Evolutionary conservation across 179 eudicot species (phyloP).

Genomic region (Beta lomatogona): DNA sequence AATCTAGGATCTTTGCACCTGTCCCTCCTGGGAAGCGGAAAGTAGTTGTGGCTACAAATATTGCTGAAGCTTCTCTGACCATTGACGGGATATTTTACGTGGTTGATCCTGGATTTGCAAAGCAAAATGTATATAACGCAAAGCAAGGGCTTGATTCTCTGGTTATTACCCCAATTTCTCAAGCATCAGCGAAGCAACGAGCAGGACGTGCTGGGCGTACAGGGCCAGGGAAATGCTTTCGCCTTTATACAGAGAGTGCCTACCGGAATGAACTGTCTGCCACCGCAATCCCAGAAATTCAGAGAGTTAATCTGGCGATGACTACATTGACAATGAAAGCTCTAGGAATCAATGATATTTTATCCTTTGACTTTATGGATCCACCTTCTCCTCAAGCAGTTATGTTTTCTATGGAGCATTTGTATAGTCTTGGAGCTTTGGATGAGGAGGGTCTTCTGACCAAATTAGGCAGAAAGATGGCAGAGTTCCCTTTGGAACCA

Average conservation of each 20-base stretch:
- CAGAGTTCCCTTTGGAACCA: constrained; percentile 92
- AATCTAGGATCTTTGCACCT: constrained; percentile 93
- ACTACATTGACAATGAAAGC: constrained; percentile 79
- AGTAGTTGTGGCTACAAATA: constrained; percentile 94
- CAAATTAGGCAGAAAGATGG: constrained; percentile 93
- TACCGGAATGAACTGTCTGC: constrained; percentile 94
- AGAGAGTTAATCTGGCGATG: constrained; percentile 84
- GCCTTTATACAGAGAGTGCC: constrained; percentile 94
- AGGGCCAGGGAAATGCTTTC: constrained; percentile 96
- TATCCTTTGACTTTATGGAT: constrained; percentile 95
- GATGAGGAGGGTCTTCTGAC: constrained; percentile 97
- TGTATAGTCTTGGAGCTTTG: constrained; percentile 87
- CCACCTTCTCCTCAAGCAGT: constrained; percentile 97
- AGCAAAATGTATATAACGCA: constrained; percentile 94
- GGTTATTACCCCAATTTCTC: constrained; percentile 93
- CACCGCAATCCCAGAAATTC: constrained; percentile 84
- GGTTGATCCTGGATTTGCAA: constrained; percentile 93
- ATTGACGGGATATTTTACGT: constrained; percentile 94
- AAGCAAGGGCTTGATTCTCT: constrained; percentile 88
- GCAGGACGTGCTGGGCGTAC: constrained; percentile 98
- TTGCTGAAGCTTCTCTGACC: constrained; percentile 96
- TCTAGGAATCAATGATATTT: constrained; percentile 88
- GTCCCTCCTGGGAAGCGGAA: constrained; percentile 98
- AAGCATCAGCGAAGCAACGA: constrained; percentile 95
- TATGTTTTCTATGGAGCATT: constrained; percentile 91